Conservation (phyloP, 768 basidiomycete genomes). For the Kwoniella heveanensis region DNA sequence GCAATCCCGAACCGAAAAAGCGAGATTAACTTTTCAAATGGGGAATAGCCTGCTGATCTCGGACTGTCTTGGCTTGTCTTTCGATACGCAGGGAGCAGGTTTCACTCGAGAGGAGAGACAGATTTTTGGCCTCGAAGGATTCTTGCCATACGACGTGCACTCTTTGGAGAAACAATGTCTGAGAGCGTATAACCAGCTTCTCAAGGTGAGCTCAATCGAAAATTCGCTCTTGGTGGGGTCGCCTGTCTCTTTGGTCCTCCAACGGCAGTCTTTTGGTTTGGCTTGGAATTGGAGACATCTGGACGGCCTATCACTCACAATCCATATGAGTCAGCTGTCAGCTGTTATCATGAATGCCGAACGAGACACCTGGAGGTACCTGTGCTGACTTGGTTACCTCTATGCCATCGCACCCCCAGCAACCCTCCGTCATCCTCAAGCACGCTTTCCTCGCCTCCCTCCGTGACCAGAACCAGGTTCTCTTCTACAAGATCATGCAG, state of each 20-base stretch:
- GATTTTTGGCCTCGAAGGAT: constrained; percentile 64
- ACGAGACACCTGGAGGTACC: no score
- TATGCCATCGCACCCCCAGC: no score
- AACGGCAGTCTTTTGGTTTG: no score
- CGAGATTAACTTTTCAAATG: no score
- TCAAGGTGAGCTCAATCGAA: constrained; percentile 50
- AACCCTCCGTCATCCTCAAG: constrained; percentile 63
- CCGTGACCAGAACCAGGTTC: constrained; percentile 61
- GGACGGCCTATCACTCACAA: no score
- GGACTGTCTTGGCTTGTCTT: neutral
- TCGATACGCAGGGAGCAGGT: constrained; percentile 68
- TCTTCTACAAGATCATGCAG: constrained; percentile 72
- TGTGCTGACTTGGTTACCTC: no score
- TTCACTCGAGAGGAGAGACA: constrained; percentile 72
- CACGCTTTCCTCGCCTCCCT: constrained; percentile 66
- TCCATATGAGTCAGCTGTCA: no score
- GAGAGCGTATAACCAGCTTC: constrained; percentile 66
- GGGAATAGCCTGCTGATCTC: no score
- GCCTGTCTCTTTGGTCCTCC: no score
- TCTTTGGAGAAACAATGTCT: constrained; percentile 62
- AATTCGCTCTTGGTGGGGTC: no score
- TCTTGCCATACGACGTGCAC: constrained; percentile 58
- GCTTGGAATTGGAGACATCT: no score
- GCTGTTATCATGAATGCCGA: no score
- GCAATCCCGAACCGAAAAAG: neutral